Percentiles rank a stretch among this genome's conserved stretches.
Evolutionary conservation across 345 rosid species (phyloP).

Genomic region (Gynandropsis gynandra): DNA sequence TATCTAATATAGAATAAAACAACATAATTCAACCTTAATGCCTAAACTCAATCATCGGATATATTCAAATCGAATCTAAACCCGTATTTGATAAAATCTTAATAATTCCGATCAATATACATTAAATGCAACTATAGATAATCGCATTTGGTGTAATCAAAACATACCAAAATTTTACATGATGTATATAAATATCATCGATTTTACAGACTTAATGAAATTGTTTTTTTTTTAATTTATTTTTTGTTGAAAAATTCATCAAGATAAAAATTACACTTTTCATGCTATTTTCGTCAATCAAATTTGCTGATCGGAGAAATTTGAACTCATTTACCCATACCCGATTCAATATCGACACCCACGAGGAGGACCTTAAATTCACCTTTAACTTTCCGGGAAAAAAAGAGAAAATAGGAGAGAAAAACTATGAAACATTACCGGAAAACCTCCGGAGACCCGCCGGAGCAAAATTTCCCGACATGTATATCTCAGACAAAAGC

Average conservation of each 20-base stretch:
- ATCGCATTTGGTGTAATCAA: neutral
- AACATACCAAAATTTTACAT: too few species aligned
- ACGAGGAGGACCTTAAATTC: constrained; percentile 4
- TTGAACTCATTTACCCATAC: neutral
- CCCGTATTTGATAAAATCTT: too few species aligned
- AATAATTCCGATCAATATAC: constrained; percentile 23
- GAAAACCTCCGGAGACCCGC: constrained; percentile 32
- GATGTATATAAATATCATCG: too few species aligned
- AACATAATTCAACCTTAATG: too few species aligned
- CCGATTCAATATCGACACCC: constrained; percentile 18
- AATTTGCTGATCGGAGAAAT: neutral
- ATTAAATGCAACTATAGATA: neutral
- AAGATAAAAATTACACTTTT: too few species aligned
- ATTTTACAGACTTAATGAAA: too few species aligned
- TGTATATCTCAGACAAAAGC: constrained; percentile 23
- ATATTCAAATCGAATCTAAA: too few species aligned
- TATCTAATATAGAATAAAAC: too few species aligned
- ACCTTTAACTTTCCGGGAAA: neutral
- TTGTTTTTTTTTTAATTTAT: too few species aligned
- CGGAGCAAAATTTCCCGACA: constrained; percentile 34
- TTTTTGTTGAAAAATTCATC: too few species aligned
- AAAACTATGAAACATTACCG: constrained; percentile 32
- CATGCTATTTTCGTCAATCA: constrained; percentile 1
- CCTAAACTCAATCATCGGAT: too few species aligned
- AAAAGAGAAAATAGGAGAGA: neutral